Evolutionary conservation across 2,329 filamentous ascomycete species (phyloP).

Genomic region (Verticillium isaacii): DNA sequence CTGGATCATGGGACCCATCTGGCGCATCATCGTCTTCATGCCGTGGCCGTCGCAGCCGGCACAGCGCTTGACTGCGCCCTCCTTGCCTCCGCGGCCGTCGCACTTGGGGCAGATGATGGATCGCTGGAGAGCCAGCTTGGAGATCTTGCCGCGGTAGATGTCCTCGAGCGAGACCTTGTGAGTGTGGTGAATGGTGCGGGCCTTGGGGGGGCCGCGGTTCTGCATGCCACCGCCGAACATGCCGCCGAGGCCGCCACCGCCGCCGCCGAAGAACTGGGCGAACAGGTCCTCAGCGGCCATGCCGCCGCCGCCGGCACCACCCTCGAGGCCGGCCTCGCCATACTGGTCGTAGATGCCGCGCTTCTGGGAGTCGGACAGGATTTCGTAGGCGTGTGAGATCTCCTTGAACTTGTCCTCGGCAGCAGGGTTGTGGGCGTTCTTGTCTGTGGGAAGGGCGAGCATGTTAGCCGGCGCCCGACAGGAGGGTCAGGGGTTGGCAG

Average conservation of each 20-base stretch:
- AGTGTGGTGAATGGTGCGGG: constrained; percentile 93
- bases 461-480: constrained; percentile 4
- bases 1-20: constrained; percentile 99
- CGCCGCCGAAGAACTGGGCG: constrained; percentile 88
- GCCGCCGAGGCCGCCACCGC: constrained; percentile 68
- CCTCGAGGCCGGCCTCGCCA: constrained; percentile 94
- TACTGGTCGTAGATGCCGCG: constrained; percentile 92
- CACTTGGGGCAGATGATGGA: constrained; percentile 96
- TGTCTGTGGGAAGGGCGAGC: constrained; percentile 55
- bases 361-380: constrained; percentile 89
- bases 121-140: constrained; percentile 94
- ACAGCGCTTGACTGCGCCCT: constrained; percentile 94
- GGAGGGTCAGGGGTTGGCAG: not conserved
- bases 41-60: constrained; percentile 85
- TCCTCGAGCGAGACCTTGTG: constrained; percentile 98
- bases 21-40: constrained; percentile 99
- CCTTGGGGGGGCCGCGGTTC: constrained; percentile 77
- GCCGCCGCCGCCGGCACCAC: constrained; percentile 70
- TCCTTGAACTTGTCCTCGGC: constrained; percentile 99
- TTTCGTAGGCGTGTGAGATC: constrained; percentile 90
- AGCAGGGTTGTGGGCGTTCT: constrained; percentile 90
- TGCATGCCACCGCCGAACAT: constrained; percentile 77
- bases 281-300: constrained; percentile 97
- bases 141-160: constrained; percentile 96
- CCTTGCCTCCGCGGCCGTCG: constrained; percentile 91